Conservation (phyloP, 2,329 filamentous ascomycete genomes). For the Exserohilum turcica region DNA sequence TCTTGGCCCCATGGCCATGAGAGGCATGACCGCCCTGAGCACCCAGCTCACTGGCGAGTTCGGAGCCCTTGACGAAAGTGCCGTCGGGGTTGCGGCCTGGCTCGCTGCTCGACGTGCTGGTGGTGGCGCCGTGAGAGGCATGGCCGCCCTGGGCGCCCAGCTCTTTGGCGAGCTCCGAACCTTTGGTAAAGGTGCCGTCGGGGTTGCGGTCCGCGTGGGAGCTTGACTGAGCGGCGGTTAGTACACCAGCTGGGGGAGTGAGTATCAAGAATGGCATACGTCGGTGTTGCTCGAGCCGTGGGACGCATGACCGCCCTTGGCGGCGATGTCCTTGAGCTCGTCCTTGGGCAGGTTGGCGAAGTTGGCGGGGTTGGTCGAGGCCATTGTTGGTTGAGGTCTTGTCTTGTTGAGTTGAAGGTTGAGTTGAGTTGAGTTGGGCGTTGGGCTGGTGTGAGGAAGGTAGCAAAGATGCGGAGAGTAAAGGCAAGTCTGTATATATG, state of each 20-base stretch:
- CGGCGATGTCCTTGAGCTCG: constrained; percentile 55
- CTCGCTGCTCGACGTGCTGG: constrained; percentile 4
- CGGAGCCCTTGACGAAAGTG: constrained; percentile 47
- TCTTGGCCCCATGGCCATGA: constrained; percentile 26
- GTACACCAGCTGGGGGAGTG: neutral
- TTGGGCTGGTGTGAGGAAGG: neutral
- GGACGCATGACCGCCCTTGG: constrained; percentile 55
- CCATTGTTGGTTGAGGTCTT: constrained; percentile 35
- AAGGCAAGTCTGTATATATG: neutral
- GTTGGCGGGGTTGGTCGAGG: constrained; percentile 56
- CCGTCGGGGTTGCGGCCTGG: constrained; percentile 47
- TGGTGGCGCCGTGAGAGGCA: constrained; percentile 20
- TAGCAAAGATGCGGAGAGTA: neutral
- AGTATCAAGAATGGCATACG: neutral
- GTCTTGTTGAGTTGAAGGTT: constrained; percentile 4
- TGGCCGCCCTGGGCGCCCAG: constrained; percentile 47
- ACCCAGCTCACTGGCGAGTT: constrained; percentile 47
- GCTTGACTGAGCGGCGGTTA: neutral
- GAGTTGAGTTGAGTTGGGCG: neutral
- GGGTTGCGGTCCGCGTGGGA: constrained; percentile 40
- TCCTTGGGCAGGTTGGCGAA: constrained; percentile 59
- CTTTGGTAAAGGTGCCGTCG: constrained; percentile 49
- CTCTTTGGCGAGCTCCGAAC: constrained; percentile 46
- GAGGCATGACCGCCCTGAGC: constrained; percentile 43
- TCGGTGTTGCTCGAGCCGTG: constrained; percentile 28